Evolutionary conservation across 768 basidiomycete genomes (phyloP).

Genomic region (Amanita phalloides): DNA sequence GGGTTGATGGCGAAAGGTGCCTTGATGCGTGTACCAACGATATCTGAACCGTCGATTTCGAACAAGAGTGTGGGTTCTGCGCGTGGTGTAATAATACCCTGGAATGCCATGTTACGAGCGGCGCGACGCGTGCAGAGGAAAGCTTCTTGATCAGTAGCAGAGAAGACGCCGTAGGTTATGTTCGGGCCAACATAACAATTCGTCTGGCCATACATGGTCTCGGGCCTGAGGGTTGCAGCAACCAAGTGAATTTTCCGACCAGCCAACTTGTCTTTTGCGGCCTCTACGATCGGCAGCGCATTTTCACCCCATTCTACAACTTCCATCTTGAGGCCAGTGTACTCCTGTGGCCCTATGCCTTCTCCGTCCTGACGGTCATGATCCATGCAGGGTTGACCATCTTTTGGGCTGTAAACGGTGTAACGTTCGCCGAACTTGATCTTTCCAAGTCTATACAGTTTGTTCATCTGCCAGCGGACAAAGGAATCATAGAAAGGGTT

Average conservation of each 20-base stretch:
- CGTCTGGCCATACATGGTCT: slow-evolving; percentile 99
- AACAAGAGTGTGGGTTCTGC: slow-evolving; percentile 66
- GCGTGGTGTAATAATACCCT: slow-evolving; percentile 66
- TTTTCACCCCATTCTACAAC: slow-evolving; percentile 71
- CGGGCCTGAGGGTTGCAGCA: slow-evolving; percentile 92
- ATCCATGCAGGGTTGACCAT: slow-evolving; percentile 99
- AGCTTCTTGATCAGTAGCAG: slow-evolving; percentile 77
- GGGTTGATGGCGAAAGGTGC: slow-evolving; percentile 77
- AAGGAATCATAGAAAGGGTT: slow-evolving; percentile 98
- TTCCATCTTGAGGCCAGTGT: slow-evolving; percentile 91
- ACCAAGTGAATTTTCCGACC: slow-evolving; percentile 83
- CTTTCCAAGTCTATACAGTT: slow-evolving; percentile 74
- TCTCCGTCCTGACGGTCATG: slow-evolving; percentile 96
- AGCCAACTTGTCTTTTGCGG: slow-evolving; percentile 58
- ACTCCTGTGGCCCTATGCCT: slow-evolving; percentile 91
- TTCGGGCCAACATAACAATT: slow-evolving; percentile 91
- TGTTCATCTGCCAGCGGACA: slow-evolving; percentile 97
- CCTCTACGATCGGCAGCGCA: slow-evolving; percentile 9
- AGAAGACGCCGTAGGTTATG: slow-evolving; percentile 89
- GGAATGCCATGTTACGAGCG: slow-evolving; percentile 97
- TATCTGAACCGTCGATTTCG: slow-evolving; percentile 67
- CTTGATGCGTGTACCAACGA: slow-evolving; percentile 84
- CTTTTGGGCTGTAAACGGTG: slow-evolving; percentile 97
- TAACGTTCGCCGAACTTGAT: slow-evolving; percentile 98
- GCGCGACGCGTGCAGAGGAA: slow-evolving; percentile 85